phyloP scores from a whole-genome alignment of 495 filamentous ascomycete genomes.

The Parachaetomium inaequale region DNA sequence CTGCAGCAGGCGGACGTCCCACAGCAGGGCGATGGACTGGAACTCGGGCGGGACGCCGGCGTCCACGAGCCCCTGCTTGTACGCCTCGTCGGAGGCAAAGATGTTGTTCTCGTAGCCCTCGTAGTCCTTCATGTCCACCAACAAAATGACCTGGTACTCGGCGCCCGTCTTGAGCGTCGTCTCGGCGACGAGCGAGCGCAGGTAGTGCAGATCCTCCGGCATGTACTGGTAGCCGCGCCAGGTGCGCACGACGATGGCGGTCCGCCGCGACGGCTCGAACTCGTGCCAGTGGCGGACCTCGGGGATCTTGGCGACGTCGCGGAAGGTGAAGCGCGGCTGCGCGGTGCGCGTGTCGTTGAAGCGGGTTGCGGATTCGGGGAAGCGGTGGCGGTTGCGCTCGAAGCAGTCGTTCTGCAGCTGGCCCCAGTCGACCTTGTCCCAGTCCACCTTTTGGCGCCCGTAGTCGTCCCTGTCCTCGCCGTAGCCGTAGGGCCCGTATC shows the following conservation, averaged over 20 bases:
- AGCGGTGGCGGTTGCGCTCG: constrained; percentile 64
- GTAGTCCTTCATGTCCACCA: constrained; percentile 57
- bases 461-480: constrained; percentile 28
- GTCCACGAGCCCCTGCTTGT: constrained; percentile 47
- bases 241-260: constrained; percentile 41
- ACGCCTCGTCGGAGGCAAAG: constrained; percentile 47
- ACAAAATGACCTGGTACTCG: constrained; percentile 57
- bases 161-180: constrained; percentile 51
- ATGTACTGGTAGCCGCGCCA: constrained; percentile 44
- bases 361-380: constrained; percentile 25
- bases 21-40: constrained; percentile 53
- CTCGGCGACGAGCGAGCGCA: constrained; percentile 57
- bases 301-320: constrained; percentile 25
- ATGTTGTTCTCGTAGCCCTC: constrained; percentile 43
- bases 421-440: constrained; percentile 67
- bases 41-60: constrained; percentile 53
- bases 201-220: constrained; percentile 42
- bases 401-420: constrained; percentile 69
- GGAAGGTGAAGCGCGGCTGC: constrained; percentile 26
- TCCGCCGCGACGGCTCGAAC: constrained; percentile 28
- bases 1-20: constrained; percentile 46
- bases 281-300: constrained; percentile 33
- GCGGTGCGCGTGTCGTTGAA: constrained; percentile 27
- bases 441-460: constrained; percentile 60
- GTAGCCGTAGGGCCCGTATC: constrained; percentile 35